These are phyloP conservation scores for Chaetomiaceae sp. DNA, from an alignment of 2,329 filamentous ascomycete species.

Conservation along the genomic window DNA sequence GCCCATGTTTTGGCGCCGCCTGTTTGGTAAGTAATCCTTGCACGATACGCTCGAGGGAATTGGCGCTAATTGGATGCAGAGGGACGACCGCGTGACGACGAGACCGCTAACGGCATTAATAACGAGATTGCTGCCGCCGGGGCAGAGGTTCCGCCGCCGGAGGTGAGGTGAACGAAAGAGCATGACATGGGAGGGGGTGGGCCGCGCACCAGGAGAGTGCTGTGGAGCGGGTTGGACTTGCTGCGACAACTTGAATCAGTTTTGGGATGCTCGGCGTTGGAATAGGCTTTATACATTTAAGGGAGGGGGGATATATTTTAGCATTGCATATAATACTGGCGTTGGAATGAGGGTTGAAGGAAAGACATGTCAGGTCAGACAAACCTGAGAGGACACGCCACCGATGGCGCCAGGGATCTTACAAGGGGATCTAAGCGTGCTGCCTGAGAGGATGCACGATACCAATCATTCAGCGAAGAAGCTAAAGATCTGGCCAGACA, in stretches of 20 bases:
- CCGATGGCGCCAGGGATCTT: no score
- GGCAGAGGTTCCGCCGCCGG: slow-evolving; percentile 35
- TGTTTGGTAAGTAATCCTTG: slow-evolving; percentile 54
- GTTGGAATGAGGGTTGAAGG: slow-evolving; percentile 8
- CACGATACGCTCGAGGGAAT: not conserved
- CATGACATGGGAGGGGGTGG: not conserved
- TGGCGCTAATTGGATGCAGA: slow-evolving; percentile 29
- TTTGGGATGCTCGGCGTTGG: slow-evolving; percentile 14
- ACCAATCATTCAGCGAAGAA: no score
- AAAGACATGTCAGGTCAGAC: no score
- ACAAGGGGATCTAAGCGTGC: no score
- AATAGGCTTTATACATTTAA: not conserved
- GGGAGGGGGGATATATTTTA: not conserved
- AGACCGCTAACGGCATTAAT: slow-evolving; percentile 52
- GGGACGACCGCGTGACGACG: slow-evolving; percentile 43
- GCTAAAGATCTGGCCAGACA: no score
- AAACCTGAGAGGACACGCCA: no score
- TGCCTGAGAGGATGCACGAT: no score
- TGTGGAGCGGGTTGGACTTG: not conserved
- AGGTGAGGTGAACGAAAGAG: slow-evolving; percentile 31
- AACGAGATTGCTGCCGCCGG: slow-evolving; percentile 60
- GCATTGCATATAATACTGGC: slow-evolving; percentile 18
- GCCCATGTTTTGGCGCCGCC: slow-evolving; percentile 79
- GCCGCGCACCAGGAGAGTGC: no score
- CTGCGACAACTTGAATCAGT: not conserved